phyloP scores from a whole-genome alignment of 2,329 filamentous ascomycete genomes.

The Aureobasidium mangrovei region DNA sequence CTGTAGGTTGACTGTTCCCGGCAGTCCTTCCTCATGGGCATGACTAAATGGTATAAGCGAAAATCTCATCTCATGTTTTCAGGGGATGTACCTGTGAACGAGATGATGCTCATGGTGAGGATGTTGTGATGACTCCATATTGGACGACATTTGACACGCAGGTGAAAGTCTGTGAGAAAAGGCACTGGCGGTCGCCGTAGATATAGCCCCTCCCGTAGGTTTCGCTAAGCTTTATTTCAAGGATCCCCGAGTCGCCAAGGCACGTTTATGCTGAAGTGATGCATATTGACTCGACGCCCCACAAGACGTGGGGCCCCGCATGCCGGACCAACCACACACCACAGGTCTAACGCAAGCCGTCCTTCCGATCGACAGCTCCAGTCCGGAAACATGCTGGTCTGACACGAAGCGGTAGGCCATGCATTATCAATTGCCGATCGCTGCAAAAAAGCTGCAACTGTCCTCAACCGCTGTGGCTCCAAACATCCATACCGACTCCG shows the following conservation, averaged over 20 bases:
- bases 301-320: conserved; percentile 1
- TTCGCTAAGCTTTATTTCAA: neutral
- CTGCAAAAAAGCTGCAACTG: neutral
- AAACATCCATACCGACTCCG: conserved; percentile 43
- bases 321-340: neutral
- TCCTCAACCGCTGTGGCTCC: neutral
- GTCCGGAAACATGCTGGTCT: neutral
- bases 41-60: conserved; percentile 32
- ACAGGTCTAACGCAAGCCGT: neutral
- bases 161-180: neutral
- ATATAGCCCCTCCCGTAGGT: neutral
- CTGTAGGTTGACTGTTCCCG: conserved; percentile 48
- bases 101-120: neutral
- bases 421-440: conserved; percentile 8
- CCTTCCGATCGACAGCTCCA: neutral
- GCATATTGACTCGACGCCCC: neutral
- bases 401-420: neutral
- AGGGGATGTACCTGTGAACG: conserved; percentile 4
- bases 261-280: conserved; percentile 1
- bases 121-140: neutral
- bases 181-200: neutral
- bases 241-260: conserved; percentile 3
- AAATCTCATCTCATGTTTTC: neutral
- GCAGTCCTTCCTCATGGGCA: conserved; percentile 48
- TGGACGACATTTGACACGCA: neutral